Evolutionary conservation across 768 basidiomycete genomes (phyloP).

Genomic region (Lactarius evosmus): DNA sequence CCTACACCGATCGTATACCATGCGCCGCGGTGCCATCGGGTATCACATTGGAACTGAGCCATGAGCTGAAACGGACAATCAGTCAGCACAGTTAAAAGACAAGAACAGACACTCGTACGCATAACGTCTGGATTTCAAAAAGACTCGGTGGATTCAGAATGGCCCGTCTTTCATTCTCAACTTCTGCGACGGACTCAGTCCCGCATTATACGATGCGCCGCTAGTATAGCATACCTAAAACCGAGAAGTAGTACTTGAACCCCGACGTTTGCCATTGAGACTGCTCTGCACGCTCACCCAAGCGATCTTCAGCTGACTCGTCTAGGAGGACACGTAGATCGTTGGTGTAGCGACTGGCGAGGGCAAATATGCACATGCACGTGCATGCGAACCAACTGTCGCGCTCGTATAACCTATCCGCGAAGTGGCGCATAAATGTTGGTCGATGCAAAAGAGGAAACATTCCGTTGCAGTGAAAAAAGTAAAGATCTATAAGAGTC

Average conservation of each 20-base stretch:
- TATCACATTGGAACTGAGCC: constrained; percentile 46
- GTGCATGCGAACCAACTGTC: constrained; percentile 35
- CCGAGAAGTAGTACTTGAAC: constrained; percentile 56
- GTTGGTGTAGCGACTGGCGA: constrained; percentile 33
- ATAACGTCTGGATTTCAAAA: constrained; percentile 61
- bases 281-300: constrained; percentile 32
- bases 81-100: constrained; percentile 24
- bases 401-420: constrained; percentile 50
- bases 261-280: constrained; percentile 54
- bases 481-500: constrained; percentile 64
- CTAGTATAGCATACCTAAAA: constrained; percentile 42
- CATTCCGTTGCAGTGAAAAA: constrained; percentile 54
- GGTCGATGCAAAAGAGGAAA: constrained; percentile 70
- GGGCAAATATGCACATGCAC: constrained; percentile 34
- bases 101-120: constrained; percentile 35
- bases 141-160: constrained; percentile 54
- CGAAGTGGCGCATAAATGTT: constrained; percentile 63
- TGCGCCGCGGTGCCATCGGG: constrained; percentile 39
- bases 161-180: constrained; percentile 49
- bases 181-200: constrained; percentile 38
- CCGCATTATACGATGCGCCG: constrained; percentile 9
- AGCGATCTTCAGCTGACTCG: constrained; percentile 32
- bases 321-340: constrained; percentile 32
- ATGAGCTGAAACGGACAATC: constrained; percentile 40
- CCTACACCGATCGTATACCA: constrained; percentile 46